phyloP scores from a whole-genome alignment of 805 yeast genomes.

The Candida corydali region DNA sequence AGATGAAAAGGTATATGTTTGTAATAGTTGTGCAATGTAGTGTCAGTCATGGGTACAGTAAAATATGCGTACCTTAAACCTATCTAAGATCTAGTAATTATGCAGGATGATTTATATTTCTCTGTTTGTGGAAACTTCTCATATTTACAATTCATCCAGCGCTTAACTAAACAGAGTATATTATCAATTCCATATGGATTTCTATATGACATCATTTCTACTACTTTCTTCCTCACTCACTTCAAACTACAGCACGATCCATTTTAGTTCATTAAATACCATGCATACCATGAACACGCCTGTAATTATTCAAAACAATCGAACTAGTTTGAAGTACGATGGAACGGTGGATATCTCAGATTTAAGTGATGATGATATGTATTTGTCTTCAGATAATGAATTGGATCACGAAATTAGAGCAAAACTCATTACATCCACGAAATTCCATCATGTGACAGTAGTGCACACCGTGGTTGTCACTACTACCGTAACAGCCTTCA shows the following conservation, averaged over 20 bases:
- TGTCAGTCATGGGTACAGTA: too few relatives aligned
- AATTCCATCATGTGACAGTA: background rate
- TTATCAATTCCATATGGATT: conserved; percentile 1
- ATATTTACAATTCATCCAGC: too few relatives aligned
- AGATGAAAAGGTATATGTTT: too few relatives aligned
- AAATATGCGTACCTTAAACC: too few relatives aligned
- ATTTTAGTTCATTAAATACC: too few relatives aligned
- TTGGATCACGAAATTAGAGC: background rate
- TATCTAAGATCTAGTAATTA: too few relatives aligned
- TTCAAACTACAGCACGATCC: too few relatives aligned
- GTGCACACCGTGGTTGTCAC: background rate
- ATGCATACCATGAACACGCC: too few relatives aligned
- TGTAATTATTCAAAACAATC: too few relatives aligned
- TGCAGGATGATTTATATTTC: too few relatives aligned
- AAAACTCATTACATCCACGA: background rate
- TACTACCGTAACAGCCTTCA: background rate
- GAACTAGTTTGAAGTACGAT: background rate
- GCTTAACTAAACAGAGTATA: background rate
- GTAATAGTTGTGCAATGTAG: too few relatives aligned
- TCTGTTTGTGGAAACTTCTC: background rate
- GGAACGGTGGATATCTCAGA: background rate
- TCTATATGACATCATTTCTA: conserved; percentile 6
- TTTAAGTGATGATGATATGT: background rate
- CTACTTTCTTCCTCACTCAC: background rate
- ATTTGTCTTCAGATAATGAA: background rate